Percentiles rank a stretch among this genome's conserved stretches.
Conservation (phyloP, 352 stramenopile genomes). For the Thalassiosira allenii region DNA sequence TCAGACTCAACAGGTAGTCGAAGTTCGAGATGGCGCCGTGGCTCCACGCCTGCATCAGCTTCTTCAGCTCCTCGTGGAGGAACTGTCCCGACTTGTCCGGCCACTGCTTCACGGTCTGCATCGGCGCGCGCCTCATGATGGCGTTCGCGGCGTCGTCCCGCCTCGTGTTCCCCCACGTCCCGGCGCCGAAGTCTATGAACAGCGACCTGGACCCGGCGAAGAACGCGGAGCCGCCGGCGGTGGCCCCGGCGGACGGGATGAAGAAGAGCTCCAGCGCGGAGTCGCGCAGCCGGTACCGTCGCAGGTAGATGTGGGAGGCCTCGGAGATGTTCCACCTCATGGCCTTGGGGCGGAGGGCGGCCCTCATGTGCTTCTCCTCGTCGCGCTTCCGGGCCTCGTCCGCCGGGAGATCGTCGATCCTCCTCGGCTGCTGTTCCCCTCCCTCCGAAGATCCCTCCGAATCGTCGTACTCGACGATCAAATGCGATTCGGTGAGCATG, state of each 20-base stretch:
- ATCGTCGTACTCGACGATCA: slow-evolving; percentile 87
- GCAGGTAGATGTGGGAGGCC: slow-evolving; percentile 86
- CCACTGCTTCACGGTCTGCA: slow-evolving; percentile 86
- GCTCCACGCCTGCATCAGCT: slow-evolving; percentile 83
- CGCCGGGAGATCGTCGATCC: slow-evolving; percentile 40
- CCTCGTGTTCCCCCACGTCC: slow-evolving; percentile 78
- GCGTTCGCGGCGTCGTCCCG: slow-evolving; percentile 84
- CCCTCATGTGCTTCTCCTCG: slow-evolving; percentile 56
- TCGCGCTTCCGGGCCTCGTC: slow-evolving; percentile 44
- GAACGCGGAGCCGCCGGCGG: slow-evolving; percentile 79
- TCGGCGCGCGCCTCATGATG: slow-evolving; percentile 85
- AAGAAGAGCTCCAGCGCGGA: slow-evolving; percentile 88
- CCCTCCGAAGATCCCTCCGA: slow-evolving; percentile 78
- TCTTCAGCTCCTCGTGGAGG: slow-evolving; percentile 82
- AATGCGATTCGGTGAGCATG: slow-evolving; percentile 81
- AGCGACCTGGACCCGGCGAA: slow-evolving; percentile 83
- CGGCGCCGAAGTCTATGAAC: slow-evolving; percentile 88
- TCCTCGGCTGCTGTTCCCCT: slow-evolving; percentile 67
- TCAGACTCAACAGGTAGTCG: slow-evolving; percentile 97
- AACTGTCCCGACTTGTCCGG: slow-evolving; percentile 80
- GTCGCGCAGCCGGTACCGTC: slow-evolving; percentile 86
- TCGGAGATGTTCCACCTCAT: slow-evolving; percentile 87
- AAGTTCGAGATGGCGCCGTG: slow-evolving; percentile 89
- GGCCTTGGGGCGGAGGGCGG: slow-evolving; percentile 77
- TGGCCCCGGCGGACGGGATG: slow-evolving; percentile 83